Evolutionary conservation across 1,139 yeast species (phyloP), one percentile per base, ranked within the genome.

Genomic region (Pneumocystis carinii): DNA sequence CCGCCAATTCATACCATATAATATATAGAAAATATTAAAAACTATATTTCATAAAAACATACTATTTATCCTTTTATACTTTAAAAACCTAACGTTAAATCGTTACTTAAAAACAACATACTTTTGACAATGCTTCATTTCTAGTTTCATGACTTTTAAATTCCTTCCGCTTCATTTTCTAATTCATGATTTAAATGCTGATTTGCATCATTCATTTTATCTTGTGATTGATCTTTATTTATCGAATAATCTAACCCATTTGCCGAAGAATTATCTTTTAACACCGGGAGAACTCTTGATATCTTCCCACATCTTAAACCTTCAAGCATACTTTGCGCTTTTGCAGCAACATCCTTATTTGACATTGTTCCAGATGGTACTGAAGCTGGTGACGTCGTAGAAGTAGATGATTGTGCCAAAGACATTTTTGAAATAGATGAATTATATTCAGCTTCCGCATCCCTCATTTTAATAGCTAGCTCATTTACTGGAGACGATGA

Each of bases 261-360:
- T 12, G 12, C 27, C 14, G n/a, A 24, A 10, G 32, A 48, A 48
- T 48, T 24, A 48, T 41, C 27, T 6, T 12, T 48, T 48, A 24
- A 10, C 15, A 48, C 4, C 1, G 62, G 17, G 15, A 36, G 39
- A 3, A 59, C 53, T 36, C 53, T 57, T 5, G 64, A 59, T 38
- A 63, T 62, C 24, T 63, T 63, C 17, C 65, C 65, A 32, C 64
- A 62, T 14, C 66, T 61, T 29, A 64, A 56, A 12, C 66, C 66
- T 14, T 62, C 66, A 27, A 64, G 63, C 66, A 64, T 64, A 24
- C 62, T 59, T 36, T 64, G 66, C n/a, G 66, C 66, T 35, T 63
- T 58, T 19, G 64, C 64, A 24, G 66, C 65, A 42, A 64, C 62
- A 59, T 63, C 62, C 38, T 41, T 61, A n/a, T 59, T 61, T 5